Base-by-base conservation (phyloP, 176 grass and related monocot species). In the Dendrocalamus sinicus region DNA sequence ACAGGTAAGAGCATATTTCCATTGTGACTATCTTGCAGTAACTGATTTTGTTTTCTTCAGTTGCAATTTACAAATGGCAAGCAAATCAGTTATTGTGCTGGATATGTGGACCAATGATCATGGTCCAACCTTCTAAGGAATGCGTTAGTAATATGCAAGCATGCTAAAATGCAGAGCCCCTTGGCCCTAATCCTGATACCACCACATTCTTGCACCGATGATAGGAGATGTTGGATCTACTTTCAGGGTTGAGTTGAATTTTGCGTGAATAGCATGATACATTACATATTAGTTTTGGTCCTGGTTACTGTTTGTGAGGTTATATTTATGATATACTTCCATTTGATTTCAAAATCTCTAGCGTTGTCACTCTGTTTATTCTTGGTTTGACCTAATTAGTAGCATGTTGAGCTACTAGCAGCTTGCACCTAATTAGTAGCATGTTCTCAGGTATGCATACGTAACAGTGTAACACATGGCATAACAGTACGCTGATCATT, bases 1-100 rank as follows among this genome's bases (percentile, higher is more conserved):
- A 85, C 89, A 74, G 81, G 93, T 98, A 85, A 84, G 74, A 79
- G 46, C 40, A 89, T 24, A 63, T 68, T 43, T 12, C 26, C 4
- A 8, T 68, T 83, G 16, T 53, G 4, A 63, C 15, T 46, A 45
- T 76, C 64, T 77, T 87, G 17, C 1, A n/a, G 6, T 53, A 47
- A n/a, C 47, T 41, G 7, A 32, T 51, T 63, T 15, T 50, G 78
- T 16, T 48, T 24, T 52, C 58, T 86, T 75, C 71, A 57, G 50
- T 67, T 47, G 12, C 19, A 84, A 75, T 40, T 84, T 75, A 67
- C 15, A 73, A 84, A 73, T 63, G 8, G 9, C 24, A 67, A 87
- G 11, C 39, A 69, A 41, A 43, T 48, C 20, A 50, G 32, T 19
- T n/a, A 15, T 28, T 44, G 17, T 16, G 46, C 9, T 46, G 8